Percentiles rank a stretch among this genome's conserved stretches.
phyloP scores from a whole-genome alignment of 148 eudicot species.

The Agrostemma githago region DNA sequence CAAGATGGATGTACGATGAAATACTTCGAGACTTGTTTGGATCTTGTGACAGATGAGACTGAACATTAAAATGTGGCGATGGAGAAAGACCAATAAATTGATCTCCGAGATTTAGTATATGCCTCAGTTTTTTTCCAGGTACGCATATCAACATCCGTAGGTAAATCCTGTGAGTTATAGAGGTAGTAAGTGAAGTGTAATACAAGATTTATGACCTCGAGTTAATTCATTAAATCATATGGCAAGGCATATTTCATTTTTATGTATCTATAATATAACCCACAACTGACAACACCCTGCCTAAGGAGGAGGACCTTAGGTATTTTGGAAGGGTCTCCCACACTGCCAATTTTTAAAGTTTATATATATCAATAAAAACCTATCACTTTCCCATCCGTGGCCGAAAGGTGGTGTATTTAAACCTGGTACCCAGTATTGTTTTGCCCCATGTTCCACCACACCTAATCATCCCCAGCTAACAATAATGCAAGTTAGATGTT shows the following conservation, averaged over 20 bases:
- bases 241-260: slow-evolving; percentile 4
- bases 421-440: too few relatives aligned
- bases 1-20: slow-evolving; percentile 68
- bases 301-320: too few relatives aligned
- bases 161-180: slow-evolving; percentile 59
- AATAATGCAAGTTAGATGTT: neutral
- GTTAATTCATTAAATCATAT: neutral
- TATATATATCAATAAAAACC: too few relatives aligned
- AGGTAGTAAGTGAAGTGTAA: neutral
- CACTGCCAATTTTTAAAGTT: too few relatives aligned
- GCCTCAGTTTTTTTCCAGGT: slow-evolving; percentile 88
- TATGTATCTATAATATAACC: neutral
- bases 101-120: slow-evolving; percentile 56
- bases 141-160: slow-evolving; percentile 82
- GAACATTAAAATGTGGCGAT: slow-evolving; percentile 57
- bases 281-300: neutral
- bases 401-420: too few relatives aligned
- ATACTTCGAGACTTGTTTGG: slow-evolving; percentile 47
- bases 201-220: neutral
- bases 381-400: too few relatives aligned
- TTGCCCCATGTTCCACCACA: too few relatives aligned
- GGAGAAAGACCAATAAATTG: slow-evolving; percentile 64
- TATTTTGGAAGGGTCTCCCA: too few relatives aligned
- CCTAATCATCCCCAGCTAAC: too few relatives aligned
- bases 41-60: slow-evolving; percentile 46